A percentile compares a stretch with the other conserved stretches of the same genome.
These are phyloP conservation scores for Beauveria caledonica DNA, from an alignment of 2,329 filamentous ascomycete genomes.

Conservation along the genomic window DNA sequence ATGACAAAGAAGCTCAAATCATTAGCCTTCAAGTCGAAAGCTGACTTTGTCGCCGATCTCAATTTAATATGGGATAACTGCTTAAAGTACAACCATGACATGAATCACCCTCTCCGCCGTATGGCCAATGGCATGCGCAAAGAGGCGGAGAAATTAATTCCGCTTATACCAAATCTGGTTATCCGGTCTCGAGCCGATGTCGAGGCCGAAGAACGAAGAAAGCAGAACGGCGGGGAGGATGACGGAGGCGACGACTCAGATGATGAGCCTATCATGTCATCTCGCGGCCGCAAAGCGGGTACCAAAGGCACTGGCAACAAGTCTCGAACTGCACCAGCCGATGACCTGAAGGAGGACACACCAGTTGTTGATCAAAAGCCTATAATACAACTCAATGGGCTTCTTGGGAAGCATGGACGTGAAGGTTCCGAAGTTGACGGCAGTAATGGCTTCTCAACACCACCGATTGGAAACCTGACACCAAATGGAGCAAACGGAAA, in stretches of 20 bases:
- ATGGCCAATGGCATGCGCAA: constrained; percentile 96
- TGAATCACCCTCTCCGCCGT: constrained; percentile 76
- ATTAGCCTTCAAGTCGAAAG: constrained; percentile 75
- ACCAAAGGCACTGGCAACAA: constrained; percentile 67
- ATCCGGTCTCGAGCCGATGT: constrained; percentile 90
- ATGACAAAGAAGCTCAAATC: constrained; percentile 97
- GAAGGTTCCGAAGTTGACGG: constrained; percentile 79
- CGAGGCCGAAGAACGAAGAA: constrained; percentile 76
- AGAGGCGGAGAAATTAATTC: constrained; percentile 93
- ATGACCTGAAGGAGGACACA: constrained; percentile 65
- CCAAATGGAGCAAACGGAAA: constrained; percentile 63
- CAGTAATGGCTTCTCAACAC: constrained; percentile 80
- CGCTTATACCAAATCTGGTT: constrained; percentile 84
- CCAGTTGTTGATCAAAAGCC: constrained; percentile 70
- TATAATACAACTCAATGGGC: constrained; percentile 55
- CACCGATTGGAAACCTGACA: constrained; percentile 65
- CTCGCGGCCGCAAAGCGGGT: constrained; percentile 74
- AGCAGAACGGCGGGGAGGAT: constrained; percentile 77
- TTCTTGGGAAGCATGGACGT: constrained; percentile 48
- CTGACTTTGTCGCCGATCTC: constrained; percentile 88
- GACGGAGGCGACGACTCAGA: constrained; percentile 87
- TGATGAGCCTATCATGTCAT: constrained; percentile 97
- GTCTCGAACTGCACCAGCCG: constrained; percentile 64
- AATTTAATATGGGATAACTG: constrained; percentile 98
- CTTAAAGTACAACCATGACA: constrained; percentile 87